Conservation (phyloP, 1,139 yeast genomes). For the Blastobotrys apis region DNA sequence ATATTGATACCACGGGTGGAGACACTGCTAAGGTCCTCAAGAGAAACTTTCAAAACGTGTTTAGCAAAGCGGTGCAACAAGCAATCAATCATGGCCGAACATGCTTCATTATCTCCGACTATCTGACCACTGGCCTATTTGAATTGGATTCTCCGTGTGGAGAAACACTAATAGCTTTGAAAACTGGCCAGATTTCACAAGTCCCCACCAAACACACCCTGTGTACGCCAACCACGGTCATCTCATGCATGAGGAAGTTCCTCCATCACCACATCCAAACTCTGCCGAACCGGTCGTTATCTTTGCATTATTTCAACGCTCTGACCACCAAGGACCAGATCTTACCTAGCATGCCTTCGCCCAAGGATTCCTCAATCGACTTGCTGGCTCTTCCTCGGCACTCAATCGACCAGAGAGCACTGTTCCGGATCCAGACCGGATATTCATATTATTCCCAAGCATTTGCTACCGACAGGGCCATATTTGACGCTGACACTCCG, state of each 20-base stretch:
- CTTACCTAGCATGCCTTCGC: background rate
- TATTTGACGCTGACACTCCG: background rate
- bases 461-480: background rate
- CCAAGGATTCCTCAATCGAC: background rate
- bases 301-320: slow-evolving; percentile 1
- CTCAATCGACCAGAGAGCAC: background rate
- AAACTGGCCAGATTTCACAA: background rate
- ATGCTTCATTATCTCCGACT: slow-evolving; percentile 8
- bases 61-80: background rate
- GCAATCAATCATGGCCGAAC: background rate
- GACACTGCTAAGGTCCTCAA: too few species aligned
- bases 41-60: background rate
- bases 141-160: background rate
- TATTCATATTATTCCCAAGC: slow-evolving; percentile 7
- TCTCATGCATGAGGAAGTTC: too few species aligned
- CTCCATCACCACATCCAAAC: too few species aligned
- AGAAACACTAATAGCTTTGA: background rate
- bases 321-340: background rate
- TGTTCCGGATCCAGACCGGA: slow-evolving; percentile 1
- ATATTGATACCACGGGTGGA: too few species aligned
- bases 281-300: background rate
- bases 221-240: background rate
- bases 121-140: slow-evolving; percentile 8
- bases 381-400: background rate
- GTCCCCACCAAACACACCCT: background rate